Conservation (phyloP, 1,139 yeast genomes). For the Arxiozyma bovina region DNA sequence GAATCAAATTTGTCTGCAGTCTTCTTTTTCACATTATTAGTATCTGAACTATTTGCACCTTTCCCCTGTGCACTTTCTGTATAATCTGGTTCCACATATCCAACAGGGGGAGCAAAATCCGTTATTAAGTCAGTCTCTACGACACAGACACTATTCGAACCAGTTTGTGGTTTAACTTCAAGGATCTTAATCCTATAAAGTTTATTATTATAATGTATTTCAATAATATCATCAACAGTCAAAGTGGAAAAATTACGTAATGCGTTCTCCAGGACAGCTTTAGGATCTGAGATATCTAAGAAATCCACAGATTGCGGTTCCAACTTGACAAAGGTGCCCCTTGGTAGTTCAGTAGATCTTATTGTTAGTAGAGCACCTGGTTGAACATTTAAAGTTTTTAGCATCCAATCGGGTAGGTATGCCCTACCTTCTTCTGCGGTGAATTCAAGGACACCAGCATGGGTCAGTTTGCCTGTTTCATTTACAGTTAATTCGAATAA, state of each 20-base stretch:
- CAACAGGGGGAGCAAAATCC: slow-evolving; percentile 98
- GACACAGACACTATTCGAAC: slow-evolving; percentile 67
- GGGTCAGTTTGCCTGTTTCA: slow-evolving; percentile 51
- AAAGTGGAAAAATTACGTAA: slow-evolving; percentile 82
- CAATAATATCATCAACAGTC: slow-evolving; percentile 77
- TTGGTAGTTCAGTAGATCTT: slow-evolving; percentile 68
- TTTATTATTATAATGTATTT: slow-evolving; percentile 74
- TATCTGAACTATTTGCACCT: slow-evolving; percentile 11
- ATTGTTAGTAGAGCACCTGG: slow-evolving; percentile 78
- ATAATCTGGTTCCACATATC: slow-evolving; percentile 85
- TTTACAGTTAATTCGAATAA: slow-evolving; percentile 72
- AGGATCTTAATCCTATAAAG: slow-evolving; percentile 74
- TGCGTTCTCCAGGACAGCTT: slow-evolving; percentile 90
- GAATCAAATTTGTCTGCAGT: slow-evolving; percentile 30
- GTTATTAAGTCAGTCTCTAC: slow-evolving; percentile 95
- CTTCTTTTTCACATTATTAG: slow-evolving; percentile 15
- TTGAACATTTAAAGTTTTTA: slow-evolving; percentile 59
- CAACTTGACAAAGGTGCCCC: slow-evolving; percentile 81
- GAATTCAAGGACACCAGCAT: slow-evolving; percentile 92
- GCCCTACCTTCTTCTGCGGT: slow-evolving; percentile 96
- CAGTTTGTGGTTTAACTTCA: slow-evolving; percentile 76
- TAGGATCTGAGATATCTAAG: slow-evolving; percentile 88
- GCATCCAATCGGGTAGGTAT: slow-evolving; percentile 96
- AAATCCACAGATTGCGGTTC: slow-evolving; percentile 95
- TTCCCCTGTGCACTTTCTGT: slow-evolving; percentile 13